Evolutionary conservation across 2,329 filamentous ascomycete species (phyloP), one percentile per base, ranked within the genome.

Genomic region (Ophiostoma novo-ulmi): DNA sequence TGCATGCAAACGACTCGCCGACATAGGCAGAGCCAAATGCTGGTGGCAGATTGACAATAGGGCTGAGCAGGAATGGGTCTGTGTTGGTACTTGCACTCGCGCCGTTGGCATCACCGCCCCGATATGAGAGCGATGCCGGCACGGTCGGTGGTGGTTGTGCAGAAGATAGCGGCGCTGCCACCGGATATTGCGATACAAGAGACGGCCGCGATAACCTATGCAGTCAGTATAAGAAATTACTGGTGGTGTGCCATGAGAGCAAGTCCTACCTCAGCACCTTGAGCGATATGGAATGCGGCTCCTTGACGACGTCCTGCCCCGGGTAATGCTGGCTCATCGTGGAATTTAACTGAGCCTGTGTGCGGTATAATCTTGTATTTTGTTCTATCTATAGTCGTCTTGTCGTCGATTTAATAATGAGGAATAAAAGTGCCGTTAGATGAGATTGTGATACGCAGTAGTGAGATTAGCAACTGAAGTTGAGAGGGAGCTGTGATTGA

Each of bases 21-120:
- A 98, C 94, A 79, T 97, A 97, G 10, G 94, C 94, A 14, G 92
- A 94, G 64, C 94, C 94, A 79, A 99, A 98, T 0, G 93, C 91
- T 20, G 93, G 90, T 11, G 95, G 94, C 1, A 98, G 88, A 66
- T 92, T 95, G 76, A 98, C 86, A 69, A 89, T 83, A 0, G 87
- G 87, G 44, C 84, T 85, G 73, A 89, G 83, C 72, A 88, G 78
- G 78, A 88, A 88, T 7, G 85, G 84, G 17, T 82, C 79, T 4
- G 85, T 81, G 73, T 86, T 87, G 39, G 84, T 83, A 70, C 77
- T 58, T 13, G 20, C 52, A 26, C 52, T 14, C 17, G 10, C n/a
- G 22, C 52, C 22, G 52, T 17, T 76, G 72, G 76, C 31, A 26
- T 41, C 26, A 35, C 39, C 22, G 36, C 31, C 72, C 76, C 77